Conservation (phyloP, 2,329 filamentous ascomycete genomes). For the Sporothrix curviconia region DNA sequence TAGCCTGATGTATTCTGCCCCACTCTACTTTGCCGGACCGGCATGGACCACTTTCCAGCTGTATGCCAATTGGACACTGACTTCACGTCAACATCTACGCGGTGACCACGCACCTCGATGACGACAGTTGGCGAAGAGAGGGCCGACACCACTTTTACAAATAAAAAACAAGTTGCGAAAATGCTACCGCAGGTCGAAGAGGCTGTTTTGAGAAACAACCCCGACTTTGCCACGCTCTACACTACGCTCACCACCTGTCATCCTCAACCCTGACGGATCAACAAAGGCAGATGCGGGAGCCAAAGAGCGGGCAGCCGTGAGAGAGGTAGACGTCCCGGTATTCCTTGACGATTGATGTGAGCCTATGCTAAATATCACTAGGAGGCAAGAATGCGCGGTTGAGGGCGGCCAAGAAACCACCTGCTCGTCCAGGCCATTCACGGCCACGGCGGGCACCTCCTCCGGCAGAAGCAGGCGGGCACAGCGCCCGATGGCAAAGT, state of each 20-base stretch:
- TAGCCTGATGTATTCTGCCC: neutral
- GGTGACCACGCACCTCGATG: neutral
- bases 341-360: neutral
- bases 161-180: no score
- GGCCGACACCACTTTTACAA: neutral
- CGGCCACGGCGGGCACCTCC: conserved; percentile 29
- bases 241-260: conserved; percentile 43
- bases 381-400: conserved; percentile 45
- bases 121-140: neutral
- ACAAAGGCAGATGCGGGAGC: conserved; percentile 45
- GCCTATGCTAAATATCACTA: conserved; percentile 26
- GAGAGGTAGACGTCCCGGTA: conserved; percentile 35
- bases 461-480: conserved; percentile 22
- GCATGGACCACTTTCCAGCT: neutral
- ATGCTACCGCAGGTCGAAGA: conserved; percentile 57
- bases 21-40: conserved; percentile 6
- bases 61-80: no score
- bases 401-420: conserved; percentile 41
- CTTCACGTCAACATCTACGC: neutral
- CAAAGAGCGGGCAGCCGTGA: conserved; percentile 43
- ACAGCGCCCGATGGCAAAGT: neutral
- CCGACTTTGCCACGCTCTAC: conserved; percentile 55
- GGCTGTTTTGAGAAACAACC: conserved; percentile 48
- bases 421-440: conserved; percentile 45
- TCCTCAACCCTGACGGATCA: conserved; percentile 53